These are phyloP conservation scores for Suhomyces bribrorum DNA, from an alignment of 1,139 yeast genomes.

Conservation along the genomic window DNA sequence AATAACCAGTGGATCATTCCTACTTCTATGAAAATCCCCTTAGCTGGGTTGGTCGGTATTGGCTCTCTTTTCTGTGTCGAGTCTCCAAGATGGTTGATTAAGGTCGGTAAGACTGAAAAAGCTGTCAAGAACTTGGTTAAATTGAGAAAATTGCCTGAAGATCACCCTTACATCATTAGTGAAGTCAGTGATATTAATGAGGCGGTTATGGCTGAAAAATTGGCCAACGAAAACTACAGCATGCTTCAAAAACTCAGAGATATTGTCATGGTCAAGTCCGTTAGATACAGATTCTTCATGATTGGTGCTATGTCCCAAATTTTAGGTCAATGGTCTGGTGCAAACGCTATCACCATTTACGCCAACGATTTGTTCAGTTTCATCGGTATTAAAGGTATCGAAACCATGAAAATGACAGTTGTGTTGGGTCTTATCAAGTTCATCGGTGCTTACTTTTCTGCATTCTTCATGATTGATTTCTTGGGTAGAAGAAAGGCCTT, in stretches of 20 bases:
- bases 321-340: slow-evolving; percentile 65
- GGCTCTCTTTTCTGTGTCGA: slow-evolving; percentile 42
- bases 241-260: slow-evolving; percentile 28
- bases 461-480: slow-evolving; percentile 49
- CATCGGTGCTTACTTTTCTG: slow-evolving; percentile 38
- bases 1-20: slow-evolving; percentile 43
- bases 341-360: slow-evolving; percentile 45
- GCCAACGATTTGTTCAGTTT: slow-evolving; percentile 57
- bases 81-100: slow-evolving; percentile 50
- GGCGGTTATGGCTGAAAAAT: slow-evolving; percentile 42
- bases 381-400: slow-evolving; percentile 43
- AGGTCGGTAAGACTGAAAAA: slow-evolving; percentile 34
- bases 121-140: slow-evolving; percentile 42
- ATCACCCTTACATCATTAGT: slow-evolving; percentile 52
- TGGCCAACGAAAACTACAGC: slow-evolving; percentile 28
- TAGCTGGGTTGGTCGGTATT: slow-evolving; percentile 43
- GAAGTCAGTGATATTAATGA: slow-evolving; percentile 54
- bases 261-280: slow-evolving; percentile 35
- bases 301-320: slow-evolving; percentile 49
- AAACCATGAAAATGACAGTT: slow-evolving; percentile 47
- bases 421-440: slow-evolving; percentile 50
- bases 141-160: slow-evolving; percentile 50
- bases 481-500: slow-evolving; percentile 44
- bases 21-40: slow-evolving; percentile 40
- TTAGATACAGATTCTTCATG: slow-evolving; percentile 46